A percentile compares a stretch with the other conserved stretches of the same genome.
Conservation (phyloP, 352 stramenopile genomes). For the Phytophthora fragariaefolia region DNA sequence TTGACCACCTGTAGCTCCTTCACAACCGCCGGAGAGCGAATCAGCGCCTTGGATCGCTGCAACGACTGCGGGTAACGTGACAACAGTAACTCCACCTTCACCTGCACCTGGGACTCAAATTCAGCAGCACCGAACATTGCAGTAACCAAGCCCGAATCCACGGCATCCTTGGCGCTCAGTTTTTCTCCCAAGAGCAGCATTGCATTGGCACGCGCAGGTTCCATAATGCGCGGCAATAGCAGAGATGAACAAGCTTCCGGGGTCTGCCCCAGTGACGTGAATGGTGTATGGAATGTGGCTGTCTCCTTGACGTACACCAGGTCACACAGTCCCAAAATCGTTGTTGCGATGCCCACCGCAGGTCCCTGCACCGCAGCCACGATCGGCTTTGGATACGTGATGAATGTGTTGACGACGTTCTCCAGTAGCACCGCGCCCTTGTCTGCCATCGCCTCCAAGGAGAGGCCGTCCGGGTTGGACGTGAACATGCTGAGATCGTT, state of each 20-base stretch:
- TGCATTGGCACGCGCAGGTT: slow-evolving; percentile 85
- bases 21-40: slow-evolving; percentile 51
- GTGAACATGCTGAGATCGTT: slow-evolving; percentile 90
- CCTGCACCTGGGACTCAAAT: slow-evolving; percentile 64
- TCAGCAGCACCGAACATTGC: slow-evolving; percentile 61
- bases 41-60: slow-evolving; percentile 67
- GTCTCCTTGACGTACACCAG: slow-evolving; percentile 89
- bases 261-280: slow-evolving; percentile 89
- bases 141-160: slow-evolving; percentile 56
- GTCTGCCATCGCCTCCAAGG: slow-evolving; percentile 66
- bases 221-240: slow-evolving; percentile 88
- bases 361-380: slow-evolving; percentile 91
- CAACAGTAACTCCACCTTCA: slow-evolving; percentile 69
- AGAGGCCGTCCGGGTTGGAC: slow-evolving; percentile 52
- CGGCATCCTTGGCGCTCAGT: slow-evolving; percentile 65
- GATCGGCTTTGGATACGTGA: slow-evolving; percentile 91
- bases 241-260: slow-evolving; percentile 92
- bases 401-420: slow-evolving; percentile 76
- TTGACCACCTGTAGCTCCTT: slow-evolving; percentile 67
- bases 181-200: slow-evolving; percentile 90
- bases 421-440: slow-evolving; percentile 63
- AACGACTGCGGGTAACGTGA: slow-evolving; percentile 72
- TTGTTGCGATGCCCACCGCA: slow-evolving; percentile 91
- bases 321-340: slow-evolving; percentile 89
- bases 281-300: slow-evolving; percentile 92